These are phyloP conservation scores for Luzula sylvatica DNA, from an alignment of 176 grass and related monocot genomes.

Conservation along the genomic window DNA sequence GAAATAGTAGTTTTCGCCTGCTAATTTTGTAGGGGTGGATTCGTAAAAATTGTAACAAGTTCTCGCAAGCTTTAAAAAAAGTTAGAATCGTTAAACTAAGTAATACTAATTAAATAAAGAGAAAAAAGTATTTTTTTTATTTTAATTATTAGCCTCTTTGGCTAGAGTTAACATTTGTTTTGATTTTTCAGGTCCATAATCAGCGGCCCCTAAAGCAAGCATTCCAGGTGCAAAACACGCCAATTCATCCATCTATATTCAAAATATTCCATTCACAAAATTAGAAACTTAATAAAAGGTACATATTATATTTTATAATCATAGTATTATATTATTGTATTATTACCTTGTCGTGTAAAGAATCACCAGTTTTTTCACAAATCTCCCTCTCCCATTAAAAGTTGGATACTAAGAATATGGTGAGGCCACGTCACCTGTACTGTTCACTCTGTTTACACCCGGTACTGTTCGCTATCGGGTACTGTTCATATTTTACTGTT, in stretches of 20 bases:
- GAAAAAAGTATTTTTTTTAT: not conserved
- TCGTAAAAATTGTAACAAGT: slow-evolving; percentile 99
- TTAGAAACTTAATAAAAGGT: slow-evolving; percentile 1
- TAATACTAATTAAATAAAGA: not conserved
- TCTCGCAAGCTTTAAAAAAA: slow-evolving; percentile 48
- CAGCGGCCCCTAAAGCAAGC: slow-evolving; percentile 88
- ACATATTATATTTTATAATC: slow-evolving; percentile 17
- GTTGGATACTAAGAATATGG: too few species aligned
- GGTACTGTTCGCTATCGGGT: too few species aligned
- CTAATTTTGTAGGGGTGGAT: slow-evolving; percentile 89
- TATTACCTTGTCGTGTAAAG: slow-evolving; percentile 82
- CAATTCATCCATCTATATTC: slow-evolving; percentile 94
- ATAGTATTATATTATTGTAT: slow-evolving; percentile 3
- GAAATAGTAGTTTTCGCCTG: slow-evolving; percentile 94
- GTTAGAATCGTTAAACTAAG: not conserved
- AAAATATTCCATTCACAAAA: slow-evolving; percentile 28
- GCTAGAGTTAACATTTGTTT: slow-evolving; percentile 79
- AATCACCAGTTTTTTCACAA: slow-evolving; percentile 83
- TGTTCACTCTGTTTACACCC: too few species aligned
- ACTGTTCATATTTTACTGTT: too few species aligned
- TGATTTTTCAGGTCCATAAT: slow-evolving; percentile 81
- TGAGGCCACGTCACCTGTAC: too few species aligned
- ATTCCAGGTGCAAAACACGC: slow-evolving; percentile 99
- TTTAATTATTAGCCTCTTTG: slow-evolving; percentile 55
- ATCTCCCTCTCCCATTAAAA: too few species aligned